Base-by-base conservation (phyloP, 139 green algal species). In the Ulvella scutata region DNA sequence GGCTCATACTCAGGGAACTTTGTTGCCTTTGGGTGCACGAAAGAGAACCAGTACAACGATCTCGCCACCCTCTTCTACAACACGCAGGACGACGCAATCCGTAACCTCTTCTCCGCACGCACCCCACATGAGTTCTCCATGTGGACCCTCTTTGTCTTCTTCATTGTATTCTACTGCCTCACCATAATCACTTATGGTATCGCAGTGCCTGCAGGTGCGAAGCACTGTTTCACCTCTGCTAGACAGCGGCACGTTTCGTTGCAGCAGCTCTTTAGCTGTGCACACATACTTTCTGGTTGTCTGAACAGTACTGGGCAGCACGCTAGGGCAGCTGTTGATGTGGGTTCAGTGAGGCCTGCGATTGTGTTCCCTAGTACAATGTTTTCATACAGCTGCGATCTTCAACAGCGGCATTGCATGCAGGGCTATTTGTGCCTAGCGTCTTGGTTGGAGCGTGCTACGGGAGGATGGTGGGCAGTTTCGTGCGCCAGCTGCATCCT, bases 31-130 rank as follows among this genome's bases (percentile, higher is more conserved):
- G 77, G 60, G 4, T 89, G 80, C 77, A 21, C 73, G 1, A 3
- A n/a, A 3, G 28, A 38, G 2, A 62, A 82, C 44, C 31, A 90
- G 76, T 94, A 96, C 83, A 92, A 92, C 73, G 90, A 91, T 75
- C 79, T 96, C 35, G 90, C 88, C 2, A 92, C 90, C 0, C 78
- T 94, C 29, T 93, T 95, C 78, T 93, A 95, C 82, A 94, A 93
- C 81, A 93, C 89, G 6, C 77, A 84, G 79, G 89, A 96, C 74
- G 86, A 93, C 73, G 84, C 90, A n/a, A 95, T 96, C 75, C 83
- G 87, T n/a, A 91, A 88, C 75, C 82, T 96, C 37, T 92, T 95
- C 80, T 87, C 79, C 73, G 84, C 76, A 33, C 77, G 85, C 40
- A 92, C 87, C 2, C 80, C 85, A 43, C 61, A 83, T 13, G 89